Evolutionary conservation across 805 yeast genomes (phyloP), one percentile per base, ranked within the genome.

Genomic region (Lachancea quebecensis): DNA sequence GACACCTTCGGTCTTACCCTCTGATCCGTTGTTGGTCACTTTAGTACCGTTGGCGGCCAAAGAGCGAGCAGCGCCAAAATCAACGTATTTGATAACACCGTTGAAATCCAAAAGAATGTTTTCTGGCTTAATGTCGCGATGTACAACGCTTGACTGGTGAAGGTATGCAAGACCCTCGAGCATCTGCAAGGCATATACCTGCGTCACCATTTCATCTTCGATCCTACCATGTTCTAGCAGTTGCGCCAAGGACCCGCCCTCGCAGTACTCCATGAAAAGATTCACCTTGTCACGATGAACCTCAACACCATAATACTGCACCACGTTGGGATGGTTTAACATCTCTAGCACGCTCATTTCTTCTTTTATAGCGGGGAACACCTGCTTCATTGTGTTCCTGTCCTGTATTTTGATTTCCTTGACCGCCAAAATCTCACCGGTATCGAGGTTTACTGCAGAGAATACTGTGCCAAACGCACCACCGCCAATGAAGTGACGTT

Each of bases 41-140:
- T 78, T 81, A 5, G 81, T 65, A 7, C 68, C 64, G 35, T 65
- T 77, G 42, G 78, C 78, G 1, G 86, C 86, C 50, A 81, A 78
- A 10, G 90, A 95, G 65, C 89, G 89, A 11, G 98, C 97, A 2
- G 98, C 96, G 31, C 99, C 99, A 63, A 93, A 93, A 67, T 93
- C 99, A 44, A 91, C 97, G 69, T 85, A 89, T 65, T 93, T 93
- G 58, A 91, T 84, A 12, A 90, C 88, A 16, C 97, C 97, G 67
- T 82, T 81, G 63, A 84, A 95, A 65, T 91, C 97, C 43, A 91
- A 69, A 37, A 91, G 68, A 38, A 91, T 84, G 59, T 93, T 91
- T 55, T 88, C 99, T 0, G 99, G 99, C 67, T 93, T 93, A 53
- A 93, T 85, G 60, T 93, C 99, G 44, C 98, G 77, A 64, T 93